Percentiles rank a stretch among this genome's conserved stretches.
phyloP scores from a whole-genome alignment of 805 yeast species.

The Cyberlindnera sargentensis region DNA sequence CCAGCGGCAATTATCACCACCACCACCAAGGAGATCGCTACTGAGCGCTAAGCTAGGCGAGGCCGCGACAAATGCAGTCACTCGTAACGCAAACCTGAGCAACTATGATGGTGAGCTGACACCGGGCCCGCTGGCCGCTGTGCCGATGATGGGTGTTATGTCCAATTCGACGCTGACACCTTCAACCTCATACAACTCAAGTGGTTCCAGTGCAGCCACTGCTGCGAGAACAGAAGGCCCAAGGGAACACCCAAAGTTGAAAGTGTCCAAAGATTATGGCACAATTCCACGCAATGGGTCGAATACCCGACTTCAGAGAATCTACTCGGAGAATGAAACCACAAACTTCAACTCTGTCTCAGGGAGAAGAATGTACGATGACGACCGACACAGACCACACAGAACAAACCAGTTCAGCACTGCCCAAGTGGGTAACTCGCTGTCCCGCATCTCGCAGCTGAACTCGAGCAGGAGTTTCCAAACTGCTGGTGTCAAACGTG shows the following conservation, averaged over 20 bases:
- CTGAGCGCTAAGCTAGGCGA: too few relatives aligned
- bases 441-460: constrained; percentile 14
- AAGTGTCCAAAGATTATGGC: constrained; percentile 1
- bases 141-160: too few relatives aligned
- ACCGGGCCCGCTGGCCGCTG: too few relatives aligned
- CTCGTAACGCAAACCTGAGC: too few relatives aligned
- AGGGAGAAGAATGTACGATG: constrained; percentile 49
- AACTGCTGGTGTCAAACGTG: constrained; percentile 1
- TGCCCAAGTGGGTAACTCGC: neutral
- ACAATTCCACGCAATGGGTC: constrained; percentile 5
- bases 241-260: neutral
- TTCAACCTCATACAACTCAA: too few relatives aligned
- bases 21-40: too few relatives aligned
- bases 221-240: too few relatives aligned
- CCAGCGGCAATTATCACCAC: too few relatives aligned
- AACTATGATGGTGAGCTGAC: too few relatives aligned
- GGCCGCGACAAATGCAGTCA: too few relatives aligned
- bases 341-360: constrained; percentile 49
- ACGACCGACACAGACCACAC: constrained; percentile 42
- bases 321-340: constrained; percentile 60
- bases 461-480: neutral
- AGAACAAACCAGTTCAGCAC: constrained; percentile 6
- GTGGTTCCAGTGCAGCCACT: too few relatives aligned
- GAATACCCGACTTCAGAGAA: constrained; percentile 35
- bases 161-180: too few relatives aligned